Evolutionary conservation across 2,329 filamentous ascomycete species (phyloP).

Genomic region (Cladophialophora immunda): DNA sequence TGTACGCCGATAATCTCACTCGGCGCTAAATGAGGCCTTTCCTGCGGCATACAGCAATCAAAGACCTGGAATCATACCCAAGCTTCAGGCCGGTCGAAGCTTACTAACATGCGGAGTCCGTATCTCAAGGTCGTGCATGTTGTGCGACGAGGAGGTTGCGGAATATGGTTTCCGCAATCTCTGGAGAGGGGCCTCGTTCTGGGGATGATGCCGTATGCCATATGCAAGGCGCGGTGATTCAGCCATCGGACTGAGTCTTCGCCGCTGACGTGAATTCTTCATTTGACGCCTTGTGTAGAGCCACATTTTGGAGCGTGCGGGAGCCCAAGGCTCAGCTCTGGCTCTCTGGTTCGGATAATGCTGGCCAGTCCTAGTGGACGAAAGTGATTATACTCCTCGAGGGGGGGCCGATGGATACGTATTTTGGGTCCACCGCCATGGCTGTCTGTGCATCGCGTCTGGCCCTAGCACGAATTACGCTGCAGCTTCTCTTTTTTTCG

Average conservation of each 20-base stretch:
- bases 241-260: background rate
- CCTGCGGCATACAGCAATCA: background rate
- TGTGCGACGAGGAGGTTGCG: background rate
- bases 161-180: background rate
- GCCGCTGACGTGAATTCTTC: background rate
- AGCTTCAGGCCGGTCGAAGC: background rate
- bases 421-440: too few relatives aligned
- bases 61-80: background rate
- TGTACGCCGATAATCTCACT: background rate
- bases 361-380: too few relatives aligned
- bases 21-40: background rate
- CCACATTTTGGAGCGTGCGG: background rate
- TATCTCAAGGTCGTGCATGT: too few relatives aligned
- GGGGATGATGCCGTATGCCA: background rate
- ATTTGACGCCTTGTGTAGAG: background rate
- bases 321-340: too few relatives aligned
- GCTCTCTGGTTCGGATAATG: too few relatives aligned
- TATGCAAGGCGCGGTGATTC: background rate
- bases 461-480: too few relatives aligned
- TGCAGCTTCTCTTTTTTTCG: too few relatives aligned
- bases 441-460: background rate
- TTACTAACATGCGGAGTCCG: background rate
- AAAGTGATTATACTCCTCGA: too few relatives aligned
- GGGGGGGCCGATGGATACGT: too few relatives aligned
- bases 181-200: background rate